Conservation (phyloP, 495 filamentous ascomycete species). For the Aspergillus campestris region DNA sequence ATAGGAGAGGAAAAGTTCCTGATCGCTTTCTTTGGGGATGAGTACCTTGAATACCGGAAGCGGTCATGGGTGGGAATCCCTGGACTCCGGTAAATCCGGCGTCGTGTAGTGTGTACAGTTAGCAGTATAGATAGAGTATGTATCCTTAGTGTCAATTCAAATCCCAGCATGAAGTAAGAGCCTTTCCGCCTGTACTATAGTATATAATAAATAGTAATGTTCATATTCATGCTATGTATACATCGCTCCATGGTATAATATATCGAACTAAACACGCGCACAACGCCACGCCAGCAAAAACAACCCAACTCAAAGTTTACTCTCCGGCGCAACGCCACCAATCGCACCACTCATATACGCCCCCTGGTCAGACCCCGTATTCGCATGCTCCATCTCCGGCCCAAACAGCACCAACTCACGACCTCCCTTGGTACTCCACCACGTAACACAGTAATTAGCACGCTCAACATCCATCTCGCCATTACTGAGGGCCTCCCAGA, state of each 20-base stretch:
- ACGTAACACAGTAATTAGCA: slow-evolving; percentile 69
- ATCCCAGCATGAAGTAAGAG: no score
- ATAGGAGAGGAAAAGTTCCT: slow-evolving; percentile 70
- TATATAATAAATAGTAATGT: no score
- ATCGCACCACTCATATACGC: slow-evolving; percentile 56
- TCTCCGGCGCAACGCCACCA: slow-evolving; percentile 31
- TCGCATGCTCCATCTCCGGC: slow-evolving; percentile 16
- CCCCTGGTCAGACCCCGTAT: slow-evolving; percentile 18
- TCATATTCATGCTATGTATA: no score
- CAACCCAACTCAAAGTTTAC: slow-evolving; percentile 25
- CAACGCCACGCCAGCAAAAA: not conserved
- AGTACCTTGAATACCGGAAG: slow-evolving; percentile 67
- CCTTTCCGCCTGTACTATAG: no score
- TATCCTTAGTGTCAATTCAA: no score
- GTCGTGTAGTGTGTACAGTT: not conserved
- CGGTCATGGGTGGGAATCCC: slow-evolving; percentile 69
- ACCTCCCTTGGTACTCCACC: slow-evolving; percentile 74
- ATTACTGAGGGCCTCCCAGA: slow-evolving; percentile 75
- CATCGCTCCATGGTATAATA: no score
- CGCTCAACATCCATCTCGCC: slow-evolving; percentile 93
- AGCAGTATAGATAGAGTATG: not conserved
- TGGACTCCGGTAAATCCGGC: slow-evolving; percentile 35
- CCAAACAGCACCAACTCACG: slow-evolving; percentile 58
- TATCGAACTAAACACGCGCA: not conserved
- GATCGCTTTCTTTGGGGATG: slow-evolving; percentile 71